Evolutionary conservation across 495 filamentous ascomycete genomes (phyloP).

Genomic region (Eremomyces bilateralis): DNA sequence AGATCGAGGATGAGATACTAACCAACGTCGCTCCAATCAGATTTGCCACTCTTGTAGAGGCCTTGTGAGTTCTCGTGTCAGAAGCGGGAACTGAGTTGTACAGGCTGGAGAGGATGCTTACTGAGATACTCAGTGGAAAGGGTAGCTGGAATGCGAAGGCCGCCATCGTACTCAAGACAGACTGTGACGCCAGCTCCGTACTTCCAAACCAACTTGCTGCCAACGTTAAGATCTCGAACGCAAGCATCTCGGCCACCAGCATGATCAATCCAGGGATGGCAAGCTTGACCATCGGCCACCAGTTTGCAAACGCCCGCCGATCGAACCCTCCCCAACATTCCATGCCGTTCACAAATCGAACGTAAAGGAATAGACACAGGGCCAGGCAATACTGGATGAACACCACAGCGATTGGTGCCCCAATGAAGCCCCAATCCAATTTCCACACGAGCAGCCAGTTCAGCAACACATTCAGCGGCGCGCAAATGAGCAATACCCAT

Average conservation of each 20-base stretch:
- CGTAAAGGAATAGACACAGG: constrained; percentile 48
- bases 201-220: constrained; percentile 25
- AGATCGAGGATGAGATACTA: too few species aligned
- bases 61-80: too few species aligned
- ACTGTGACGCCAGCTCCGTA: constrained; percentile 39
- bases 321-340: constrained; percentile 73
- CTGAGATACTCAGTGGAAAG: constrained; percentile 19
- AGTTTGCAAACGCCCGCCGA: constrained; percentile 46
- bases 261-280: constrained; percentile 73
- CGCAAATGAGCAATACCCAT: constrained; percentile 40
- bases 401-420: constrained; percentile 65
- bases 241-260: constrained; percentile 76
- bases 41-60: constrained; percentile 21
- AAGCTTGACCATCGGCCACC: constrained; percentile 70
- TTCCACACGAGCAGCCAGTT: constrained; percentile 54
- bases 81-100: too few species aligned
- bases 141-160: constrained; percentile 21
- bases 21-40: constrained; percentile 20
- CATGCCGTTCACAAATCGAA: constrained; percentile 29
- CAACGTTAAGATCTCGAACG: constrained; percentile 35
- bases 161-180: constrained; percentile 30
- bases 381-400: constrained; percentile 71
- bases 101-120: too few species aligned
- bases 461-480: constrained; percentile 41
- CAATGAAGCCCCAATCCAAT: constrained; percentile 58